These are phyloP conservation scores for Lotus japonicus DNA, from an alignment of 306 rosid genomes.

Conservation along the genomic window DNA sequence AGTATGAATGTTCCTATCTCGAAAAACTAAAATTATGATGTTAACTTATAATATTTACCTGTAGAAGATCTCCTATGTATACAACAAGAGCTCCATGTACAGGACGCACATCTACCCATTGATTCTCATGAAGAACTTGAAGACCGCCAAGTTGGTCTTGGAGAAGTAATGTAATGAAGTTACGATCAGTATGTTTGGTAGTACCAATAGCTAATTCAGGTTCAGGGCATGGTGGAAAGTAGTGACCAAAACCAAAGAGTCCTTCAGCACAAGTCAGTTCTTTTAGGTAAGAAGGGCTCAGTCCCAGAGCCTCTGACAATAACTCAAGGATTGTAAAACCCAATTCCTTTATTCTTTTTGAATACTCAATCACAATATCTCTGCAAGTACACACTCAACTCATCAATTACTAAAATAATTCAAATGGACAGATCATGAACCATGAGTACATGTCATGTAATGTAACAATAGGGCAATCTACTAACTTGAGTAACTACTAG, in stretches of 20 bases:
- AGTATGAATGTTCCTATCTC: too few relatives aligned
- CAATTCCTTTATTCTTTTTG: slow-evolving; percentile 22
- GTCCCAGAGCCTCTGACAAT: slow-evolving; percentile 40
- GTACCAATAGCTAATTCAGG: slow-evolving; percentile 29
- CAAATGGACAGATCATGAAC: neutral
- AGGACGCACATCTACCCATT: slow-evolving; percentile 25
- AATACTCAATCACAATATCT: slow-evolving; percentile 31
- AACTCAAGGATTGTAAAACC: slow-evolving; percentile 35
- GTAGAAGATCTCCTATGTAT: slow-evolving; percentile 27
- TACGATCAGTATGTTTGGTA: slow-evolving; percentile 17
- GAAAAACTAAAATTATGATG: too few relatives aligned
- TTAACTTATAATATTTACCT: neutral
- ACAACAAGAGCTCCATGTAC: slow-evolving; percentile 27
- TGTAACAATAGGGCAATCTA: too few relatives aligned
- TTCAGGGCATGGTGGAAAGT: slow-evolving; percentile 30
- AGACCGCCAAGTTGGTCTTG: slow-evolving; percentile 52
- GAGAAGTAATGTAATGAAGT: slow-evolving; percentile 34
- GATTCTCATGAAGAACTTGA: slow-evolving; percentile 28
- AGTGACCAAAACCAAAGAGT: neutral
- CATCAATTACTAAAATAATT: neutral
- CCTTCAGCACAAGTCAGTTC: slow-evolving; percentile 29
- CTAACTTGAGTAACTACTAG: too few relatives aligned
- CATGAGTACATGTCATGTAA: too few relatives aligned
- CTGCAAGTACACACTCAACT: slow-evolving; percentile 9
- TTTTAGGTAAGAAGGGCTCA: slow-evolving; percentile 1